Percentiles rank a stretch among this genome's conserved stretches.
Conservation (phyloP, 2,329 filamentous ascomycete species). For the Curvularia eragrostidis region DNA sequence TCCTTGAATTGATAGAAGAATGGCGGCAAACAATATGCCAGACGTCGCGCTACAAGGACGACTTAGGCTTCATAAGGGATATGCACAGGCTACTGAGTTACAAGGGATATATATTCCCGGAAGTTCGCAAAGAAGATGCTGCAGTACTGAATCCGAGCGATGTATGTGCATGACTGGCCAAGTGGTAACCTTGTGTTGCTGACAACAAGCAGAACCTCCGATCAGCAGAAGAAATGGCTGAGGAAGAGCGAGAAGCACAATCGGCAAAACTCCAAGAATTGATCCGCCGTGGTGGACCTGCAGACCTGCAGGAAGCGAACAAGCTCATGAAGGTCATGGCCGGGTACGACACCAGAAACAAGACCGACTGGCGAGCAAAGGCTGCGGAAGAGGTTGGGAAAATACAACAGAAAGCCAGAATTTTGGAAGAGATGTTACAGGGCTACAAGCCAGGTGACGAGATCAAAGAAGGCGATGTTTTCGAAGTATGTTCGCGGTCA, state of each 20-base stretch:
- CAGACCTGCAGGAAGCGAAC: conserved; percentile 96
- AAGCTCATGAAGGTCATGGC: conserved; percentile 99
- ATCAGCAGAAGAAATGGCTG: conserved; percentile 98
- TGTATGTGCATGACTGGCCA: conserved; percentile 64
- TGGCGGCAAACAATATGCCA: conserved; percentile 98
- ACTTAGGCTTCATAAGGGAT: conserved; percentile 92
- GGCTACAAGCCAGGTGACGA: conserved; percentile 81
- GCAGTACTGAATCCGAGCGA: conserved; percentile 96
- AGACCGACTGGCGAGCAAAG: conserved; percentile 97
- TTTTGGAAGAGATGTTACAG: conserved; percentile 92
- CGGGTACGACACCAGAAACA: conserved; percentile 91
- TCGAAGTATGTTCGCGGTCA: conserved; percentile 58
- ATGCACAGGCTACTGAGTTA: conserved; percentile 97
- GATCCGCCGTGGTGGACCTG: conserved; percentile 87
- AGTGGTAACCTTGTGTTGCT: conserved; percentile 20
- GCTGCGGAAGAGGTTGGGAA: conserved; percentile 93
- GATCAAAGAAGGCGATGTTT: conserved; percentile 73
- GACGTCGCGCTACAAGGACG: conserved; percentile 96
- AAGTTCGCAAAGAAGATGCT: conserved; percentile 89
- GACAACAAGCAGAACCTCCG: conserved; percentile 74
- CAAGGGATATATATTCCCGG: conserved; percentile 96
- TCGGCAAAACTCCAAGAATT: conserved; percentile 98
- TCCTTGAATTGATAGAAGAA: conserved; percentile 96
- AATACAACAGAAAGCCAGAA: conserved; percentile 91
- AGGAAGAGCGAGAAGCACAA: conserved; percentile 92